Evolutionary conservation across 2,329 filamentous ascomycete species (phyloP), one percentile per base, ranked within the genome.

Genomic region (Alternaria longipes): DNA sequence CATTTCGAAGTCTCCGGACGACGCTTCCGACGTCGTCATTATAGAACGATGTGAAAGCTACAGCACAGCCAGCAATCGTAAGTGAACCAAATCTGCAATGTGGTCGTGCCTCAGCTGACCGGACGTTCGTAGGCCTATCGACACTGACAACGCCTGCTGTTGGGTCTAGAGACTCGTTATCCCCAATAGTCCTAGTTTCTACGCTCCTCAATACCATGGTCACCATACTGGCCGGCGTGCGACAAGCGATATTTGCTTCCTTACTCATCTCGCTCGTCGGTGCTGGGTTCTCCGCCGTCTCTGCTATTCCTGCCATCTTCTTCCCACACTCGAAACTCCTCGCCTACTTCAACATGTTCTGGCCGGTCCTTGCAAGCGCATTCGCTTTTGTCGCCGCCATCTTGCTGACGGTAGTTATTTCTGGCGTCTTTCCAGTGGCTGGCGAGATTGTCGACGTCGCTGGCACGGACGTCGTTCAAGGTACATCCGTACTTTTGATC

Each of bases 241-340:
- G 59, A 28, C 66, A 47, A 38, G 58, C 62, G 0, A 16, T 66
- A n/a, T 56, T 71, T 20, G 69, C 63, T 7, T 71, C 66, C 22
- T 56, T 74, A 24, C 51, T 72, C 36, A 56, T 69, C 46, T 62
- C 62, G 11, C 50, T 72, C 8, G 45, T 67, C 8, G 62, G 59
- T 3, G 60, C 62, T 22, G 58, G 56, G 3, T 18, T 73, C 0
- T 62, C 66, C 2, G 32, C 52, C 2, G 22, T 74, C 0, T 58
- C 62, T 6, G 40, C 63, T 1, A 11, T 72, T 11, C 66, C 64
- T 3, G 69, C 68, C 2, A 61, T 71, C n/a, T 59, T 68, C 38
- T 72, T 71, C 18, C 62, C 69, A 3, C 50, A 60, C 4, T 70
- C 71, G 7, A 63, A 61, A 6, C 52, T 74, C 9, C 65, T 74